phyloP scores from a whole-genome alignment of 768 basidiomycete species.

The Mycena sanguinolenta region DNA sequence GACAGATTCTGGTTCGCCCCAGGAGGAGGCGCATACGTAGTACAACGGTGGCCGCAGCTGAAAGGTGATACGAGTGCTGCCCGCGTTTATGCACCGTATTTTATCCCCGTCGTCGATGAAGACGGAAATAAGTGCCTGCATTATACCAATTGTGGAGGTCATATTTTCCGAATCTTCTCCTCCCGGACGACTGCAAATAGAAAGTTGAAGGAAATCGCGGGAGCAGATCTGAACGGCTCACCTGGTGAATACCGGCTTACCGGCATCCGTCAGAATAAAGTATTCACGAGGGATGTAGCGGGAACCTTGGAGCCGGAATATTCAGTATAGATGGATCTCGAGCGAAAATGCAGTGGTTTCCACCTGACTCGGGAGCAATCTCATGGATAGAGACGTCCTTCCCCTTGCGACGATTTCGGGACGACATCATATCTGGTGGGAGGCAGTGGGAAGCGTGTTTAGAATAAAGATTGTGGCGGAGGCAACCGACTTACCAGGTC shows the following conservation, averaged over 20 bases:
- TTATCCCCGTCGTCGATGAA: slow-evolving; percentile 95
- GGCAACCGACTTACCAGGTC: slow-evolving; percentile 56
- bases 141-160: slow-evolving; percentile 88
- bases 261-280: slow-evolving; percentile 94
- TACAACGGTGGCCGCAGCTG: slow-evolving; percentile 90
- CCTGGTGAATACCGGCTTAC: slow-evolving; percentile 97
- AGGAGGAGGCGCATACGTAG: slow-evolving; percentile 90
- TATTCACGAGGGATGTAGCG: slow-evolving; percentile 79
- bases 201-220: slow-evolving; percentile 25
- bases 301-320: slow-evolving; percentile 46
- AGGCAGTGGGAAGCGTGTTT: not conserved
- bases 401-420: slow-evolving; percentile 48
- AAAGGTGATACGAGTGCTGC: slow-evolving; percentile 87
- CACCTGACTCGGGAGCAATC: slow-evolving; percentile 57
- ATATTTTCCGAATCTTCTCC: slow-evolving; percentile 73
- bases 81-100: slow-evolving; percentile 85
- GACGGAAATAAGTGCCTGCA: slow-evolving; percentile 96
- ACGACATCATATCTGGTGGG: slow-evolving; percentile 44
- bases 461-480: slow-evolving; percentile 18
- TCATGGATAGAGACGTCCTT: slow-evolving; percentile 53
- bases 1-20: slow-evolving; percentile 97
- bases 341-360: slow-evolving; percentile 19
- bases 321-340: slow-evolving; percentile 30
- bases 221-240: slow-evolving; percentile 48
- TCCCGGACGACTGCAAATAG: slow-evolving; percentile 58